Conservation (phyloP, 140 eudicot species). For the Stevia rebaudiana region DNA sequence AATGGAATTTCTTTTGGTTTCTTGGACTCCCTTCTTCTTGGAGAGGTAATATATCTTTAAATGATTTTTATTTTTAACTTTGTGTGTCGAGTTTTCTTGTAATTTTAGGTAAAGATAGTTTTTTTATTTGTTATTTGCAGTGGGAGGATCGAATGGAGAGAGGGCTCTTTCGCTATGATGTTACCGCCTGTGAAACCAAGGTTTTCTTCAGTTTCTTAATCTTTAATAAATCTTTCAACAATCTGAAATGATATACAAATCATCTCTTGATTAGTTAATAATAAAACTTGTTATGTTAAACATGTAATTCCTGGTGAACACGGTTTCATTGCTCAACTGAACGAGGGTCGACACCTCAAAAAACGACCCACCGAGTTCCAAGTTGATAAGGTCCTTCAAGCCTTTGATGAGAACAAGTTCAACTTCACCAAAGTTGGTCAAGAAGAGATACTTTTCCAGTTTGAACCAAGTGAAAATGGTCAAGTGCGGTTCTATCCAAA, state of each 20-base stretch:
- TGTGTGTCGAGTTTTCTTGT: not conserved
- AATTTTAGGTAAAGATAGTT: constrained; percentile 11
- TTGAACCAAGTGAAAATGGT: constrained; percentile 75
- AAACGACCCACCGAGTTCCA: constrained; percentile 95
- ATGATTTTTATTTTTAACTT: too few species aligned
- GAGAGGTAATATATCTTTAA: constrained; percentile 73
- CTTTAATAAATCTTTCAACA: not conserved
- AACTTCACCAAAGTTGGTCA: constrained; percentile 97
- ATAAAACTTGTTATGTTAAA: not conserved
- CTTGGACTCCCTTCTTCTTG: constrained; percentile 80
- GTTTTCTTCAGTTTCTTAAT: constrained; percentile 21
- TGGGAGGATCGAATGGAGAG: constrained; percentile 91
- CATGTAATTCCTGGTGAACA: constrained; percentile 83
- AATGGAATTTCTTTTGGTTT: constrained; percentile 60
- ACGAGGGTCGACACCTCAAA: constrained; percentile 97
- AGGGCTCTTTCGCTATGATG: constrained; percentile 97
- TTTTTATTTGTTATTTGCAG: constrained; percentile 24
- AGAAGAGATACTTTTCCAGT: constrained; percentile 92
- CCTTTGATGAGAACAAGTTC: constrained; percentile 89
- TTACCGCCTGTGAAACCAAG: constrained; percentile 95
- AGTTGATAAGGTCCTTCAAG: constrained; percentile 91
- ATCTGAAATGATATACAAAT: not conserved
- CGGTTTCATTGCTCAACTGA: constrained; percentile 93
- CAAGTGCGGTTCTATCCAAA: constrained; percentile 64
- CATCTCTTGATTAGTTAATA: not conserved